Conservation (phyloP, 192 early-diverging fungal species). For the Ambispora gerdemannii region DNA sequence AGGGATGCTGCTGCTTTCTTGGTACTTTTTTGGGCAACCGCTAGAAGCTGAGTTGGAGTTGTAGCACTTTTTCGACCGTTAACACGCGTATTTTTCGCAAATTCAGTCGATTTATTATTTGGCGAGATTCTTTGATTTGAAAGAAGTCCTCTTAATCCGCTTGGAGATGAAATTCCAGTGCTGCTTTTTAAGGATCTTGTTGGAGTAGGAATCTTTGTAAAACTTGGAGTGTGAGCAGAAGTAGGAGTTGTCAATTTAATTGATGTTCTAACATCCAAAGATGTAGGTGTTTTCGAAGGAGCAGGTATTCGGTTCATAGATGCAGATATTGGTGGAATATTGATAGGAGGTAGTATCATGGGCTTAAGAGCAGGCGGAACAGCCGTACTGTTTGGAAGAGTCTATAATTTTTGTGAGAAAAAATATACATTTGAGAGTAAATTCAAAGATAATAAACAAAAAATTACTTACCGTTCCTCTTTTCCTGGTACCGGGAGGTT, state of each 20-base stretch:
- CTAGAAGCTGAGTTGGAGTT: neutral
- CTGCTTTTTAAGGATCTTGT: constrained; percentile 14
- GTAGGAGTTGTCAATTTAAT: constrained; percentile 16
- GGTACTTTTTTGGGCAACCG: neutral
- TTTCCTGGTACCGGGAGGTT: neutral
- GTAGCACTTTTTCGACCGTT: neutral
- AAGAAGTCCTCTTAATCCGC: neutral
- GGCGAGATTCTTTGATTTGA: neutral
- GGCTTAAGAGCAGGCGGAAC: neutral
- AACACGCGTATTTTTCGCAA: neutral
- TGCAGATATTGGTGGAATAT: constrained; percentile 13
- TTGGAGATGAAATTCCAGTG: constrained; percentile 9
- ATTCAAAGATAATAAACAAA: neutral
- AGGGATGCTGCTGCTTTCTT: neutral
- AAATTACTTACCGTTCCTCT: constrained; percentile 29
- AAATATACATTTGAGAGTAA: too few relatives aligned
- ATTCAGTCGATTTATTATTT: neutral
- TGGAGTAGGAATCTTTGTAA: constrained; percentile 28
- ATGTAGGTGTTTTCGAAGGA: constrained; percentile 14
- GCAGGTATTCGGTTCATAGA: constrained; percentile 13
- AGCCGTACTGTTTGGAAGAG: constrained; percentile 14
- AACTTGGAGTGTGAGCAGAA: neutral
- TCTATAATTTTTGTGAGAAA: constrained; percentile 15
- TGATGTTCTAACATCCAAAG: neutral
- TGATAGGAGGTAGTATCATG: constrained; percentile 4